Conservation (phyloP, 495 filamentous ascomycete genomes). For the Neurospora sp. region DNA sequence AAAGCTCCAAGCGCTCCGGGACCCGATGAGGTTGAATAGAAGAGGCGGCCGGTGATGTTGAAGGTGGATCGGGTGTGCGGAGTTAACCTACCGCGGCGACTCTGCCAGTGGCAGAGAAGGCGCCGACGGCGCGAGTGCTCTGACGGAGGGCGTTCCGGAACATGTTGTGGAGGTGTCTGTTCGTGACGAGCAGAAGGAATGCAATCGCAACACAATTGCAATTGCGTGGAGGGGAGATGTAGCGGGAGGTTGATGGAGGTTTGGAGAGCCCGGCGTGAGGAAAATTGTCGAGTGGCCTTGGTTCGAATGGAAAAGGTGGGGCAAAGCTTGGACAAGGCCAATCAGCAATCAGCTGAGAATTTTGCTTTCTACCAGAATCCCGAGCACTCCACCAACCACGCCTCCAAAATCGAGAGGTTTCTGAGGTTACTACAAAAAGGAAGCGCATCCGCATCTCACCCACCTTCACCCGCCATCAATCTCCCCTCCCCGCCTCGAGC, state of each 20-base stretch:
- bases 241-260: background rate
- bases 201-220: constrained; percentile 43
- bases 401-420: background rate
- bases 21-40: constrained; percentile 26
- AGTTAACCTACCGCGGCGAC: constrained; percentile 78
- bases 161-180: constrained; percentile 50
- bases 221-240: constrained; percentile 8
- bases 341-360: constrained; percentile 26
- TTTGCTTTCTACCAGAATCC: constrained; percentile 18
- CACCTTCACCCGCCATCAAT: background rate
- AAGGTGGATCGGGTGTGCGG: constrained; percentile 25
- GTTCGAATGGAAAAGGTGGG: constrained; percentile 6
- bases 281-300: constrained; percentile 16
- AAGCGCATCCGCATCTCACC: background rate
- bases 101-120: constrained; percentile 81
- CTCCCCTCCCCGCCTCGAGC: background rate
- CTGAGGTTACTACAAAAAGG: background rate
- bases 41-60: constrained; percentile 28
- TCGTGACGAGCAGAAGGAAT: constrained; percentile 26
- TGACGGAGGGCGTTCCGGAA: constrained; percentile 97
- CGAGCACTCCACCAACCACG: background rate
- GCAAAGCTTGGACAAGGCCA: constrained; percentile 16
- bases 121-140: constrained; percentile 86
- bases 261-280: constrained; percentile 11
- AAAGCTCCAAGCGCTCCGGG: constrained; percentile 28